Evolutionary conservation across 1,139 yeast species (phyloP), one percentile per base, ranked within the genome.

Genomic region (Blastobotrys buckinghamii): DNA sequence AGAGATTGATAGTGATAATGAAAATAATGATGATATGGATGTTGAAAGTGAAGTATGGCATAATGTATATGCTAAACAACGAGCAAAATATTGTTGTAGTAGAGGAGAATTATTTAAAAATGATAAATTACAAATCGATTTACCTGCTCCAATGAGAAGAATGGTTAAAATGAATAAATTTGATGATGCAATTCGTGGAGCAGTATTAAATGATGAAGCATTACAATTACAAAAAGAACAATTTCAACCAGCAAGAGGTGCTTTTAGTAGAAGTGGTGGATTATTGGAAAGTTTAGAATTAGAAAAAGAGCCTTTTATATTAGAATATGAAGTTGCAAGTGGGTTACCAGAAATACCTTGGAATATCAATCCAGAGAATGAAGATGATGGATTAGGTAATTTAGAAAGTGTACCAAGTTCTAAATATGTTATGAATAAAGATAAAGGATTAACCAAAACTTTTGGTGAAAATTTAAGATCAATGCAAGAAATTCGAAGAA

Each of bases 401-500:
- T 68, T 71, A 12, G 73, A 73, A 30, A 54, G 70, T 13, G 39
- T 36, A n/a, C n/a, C 7, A 8, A 66, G 70, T 0, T 72, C 78
- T 1, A 60, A 57, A 1, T 71, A 77, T 53, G 61, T 70, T 1
- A 63, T 76, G 2, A 19, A 33, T 9, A 15, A 30, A 15, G 63
- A 64, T 0, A 71, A 74, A 24, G 95, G 95, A 0, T 71, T 88
- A 49, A 80, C 82, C 52, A 74, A 76, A 13, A 70, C 79, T 13
- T 72, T 87, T 52, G 73, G 77, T 55, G 76, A 76, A 16, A 92
- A 89, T 58, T 82, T 94, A 45, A 70, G 74, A 4, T 79, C 84
- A 57, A 87, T 92, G 74, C 97, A 90, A 68, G 89, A 87, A 58
- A 86, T 94, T 34, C 73, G 98, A 49, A 84, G 82, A 59, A 75